Evolutionary conservation across 2,329 filamentous ascomycete species (phyloP).

Genomic region (Stagonosporopsis cucurbitacearum): DNA sequence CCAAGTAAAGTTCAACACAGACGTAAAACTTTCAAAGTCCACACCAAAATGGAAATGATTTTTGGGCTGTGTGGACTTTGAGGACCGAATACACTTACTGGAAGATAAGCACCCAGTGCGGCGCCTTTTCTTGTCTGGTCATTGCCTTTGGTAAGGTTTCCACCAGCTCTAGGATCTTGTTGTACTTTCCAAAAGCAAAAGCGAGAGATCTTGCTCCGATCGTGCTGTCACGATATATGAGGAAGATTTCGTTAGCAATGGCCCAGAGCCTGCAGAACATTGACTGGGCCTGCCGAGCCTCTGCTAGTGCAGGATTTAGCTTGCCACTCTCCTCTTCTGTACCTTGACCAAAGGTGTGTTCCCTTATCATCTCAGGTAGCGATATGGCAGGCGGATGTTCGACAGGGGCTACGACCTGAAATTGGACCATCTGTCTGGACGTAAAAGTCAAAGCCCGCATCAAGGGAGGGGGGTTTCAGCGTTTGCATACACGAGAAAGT

Average conservation of each 20-base stretch:
- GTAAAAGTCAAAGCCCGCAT: slow-evolving; percentile 9
- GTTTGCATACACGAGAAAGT: slow-evolving; percentile 19
- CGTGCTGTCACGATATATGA: slow-evolving; percentile 17
- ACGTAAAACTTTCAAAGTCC: not conserved
- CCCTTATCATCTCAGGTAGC: slow-evolving; percentile 5
- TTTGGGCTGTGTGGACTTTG: not conserved
- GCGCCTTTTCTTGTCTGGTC: slow-evolving; percentile 2
- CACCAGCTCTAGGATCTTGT: slow-evolving; percentile 10
- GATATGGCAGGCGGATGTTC: slow-evolving; percentile 16
- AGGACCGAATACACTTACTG: slow-evolving; percentile 11
- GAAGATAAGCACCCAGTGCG: slow-evolving; percentile 20
- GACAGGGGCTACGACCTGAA: slow-evolving; percentile 14
- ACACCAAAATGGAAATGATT: not conserved
- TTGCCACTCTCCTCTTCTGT: not conserved
- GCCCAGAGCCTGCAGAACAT: slow-evolving; percentile 17
- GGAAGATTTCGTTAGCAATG: slow-evolving; percentile 16
- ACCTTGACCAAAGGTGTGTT: not conserved
- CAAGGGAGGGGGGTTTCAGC: not conserved
- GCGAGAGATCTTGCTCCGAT: slow-evolving; percentile 13
- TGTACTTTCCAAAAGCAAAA: slow-evolving; percentile 21
- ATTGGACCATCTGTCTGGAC: slow-evolving; percentile 18
- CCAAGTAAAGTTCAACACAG: not conserved
- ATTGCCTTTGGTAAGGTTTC: slow-evolving; percentile 8
- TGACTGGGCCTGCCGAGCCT: slow-evolving; percentile 11
- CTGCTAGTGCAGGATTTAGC: slow-evolving; percentile 3